Evolutionary conservation across 495 filamentous ascomycete genomes (phyloP).

Genomic region (Lasiosphaeria miniovina): DNA sequence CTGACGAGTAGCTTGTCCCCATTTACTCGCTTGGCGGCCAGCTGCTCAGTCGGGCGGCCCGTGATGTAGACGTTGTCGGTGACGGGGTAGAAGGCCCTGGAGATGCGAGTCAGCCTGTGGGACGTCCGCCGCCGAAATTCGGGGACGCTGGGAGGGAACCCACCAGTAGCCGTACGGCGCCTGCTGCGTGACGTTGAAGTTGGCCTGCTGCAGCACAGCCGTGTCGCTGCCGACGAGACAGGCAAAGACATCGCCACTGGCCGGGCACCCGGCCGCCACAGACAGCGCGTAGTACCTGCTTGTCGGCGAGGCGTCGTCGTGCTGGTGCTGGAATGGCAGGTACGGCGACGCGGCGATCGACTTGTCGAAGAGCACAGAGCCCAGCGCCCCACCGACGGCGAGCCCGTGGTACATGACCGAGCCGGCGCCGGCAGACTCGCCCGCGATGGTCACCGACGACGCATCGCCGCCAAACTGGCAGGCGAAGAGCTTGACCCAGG

Average conservation of each 20-base stretch:
- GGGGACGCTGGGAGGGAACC: neutral
- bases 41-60: conserved; percentile 50
- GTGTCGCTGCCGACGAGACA: conserved; percentile 52
- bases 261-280: conserved; percentile 47
- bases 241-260: conserved; percentile 44
- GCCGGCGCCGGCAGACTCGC: conserved; percentile 63
- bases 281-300: conserved; percentile 54
- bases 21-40: conserved; percentile 49
- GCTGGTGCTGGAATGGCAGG: conserved; percentile 33
- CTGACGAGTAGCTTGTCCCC: conserved; percentile 51
- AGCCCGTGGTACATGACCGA: conserved; percentile 31
- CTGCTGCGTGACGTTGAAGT: conserved; percentile 42
- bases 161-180: conserved; percentile 34
- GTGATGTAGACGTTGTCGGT: conserved; percentile 57
- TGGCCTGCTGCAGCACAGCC: conserved; percentile 52
- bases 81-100: conserved; percentile 58
- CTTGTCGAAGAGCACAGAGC: conserved; percentile 26
- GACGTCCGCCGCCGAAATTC: neutral
- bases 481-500: conserved; percentile 73
- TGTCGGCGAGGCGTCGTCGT: conserved; percentile 45
- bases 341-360: conserved; percentile 30
- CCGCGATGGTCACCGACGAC: conserved; percentile 59
- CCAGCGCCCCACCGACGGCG: conserved; percentile 24
- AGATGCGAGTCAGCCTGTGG: neutral
- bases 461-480: conserved; percentile 65